Evolutionary conservation across 1,284 basidiomycete genomes (phyloP).

Genomic region (Mycena sp.): DNA sequence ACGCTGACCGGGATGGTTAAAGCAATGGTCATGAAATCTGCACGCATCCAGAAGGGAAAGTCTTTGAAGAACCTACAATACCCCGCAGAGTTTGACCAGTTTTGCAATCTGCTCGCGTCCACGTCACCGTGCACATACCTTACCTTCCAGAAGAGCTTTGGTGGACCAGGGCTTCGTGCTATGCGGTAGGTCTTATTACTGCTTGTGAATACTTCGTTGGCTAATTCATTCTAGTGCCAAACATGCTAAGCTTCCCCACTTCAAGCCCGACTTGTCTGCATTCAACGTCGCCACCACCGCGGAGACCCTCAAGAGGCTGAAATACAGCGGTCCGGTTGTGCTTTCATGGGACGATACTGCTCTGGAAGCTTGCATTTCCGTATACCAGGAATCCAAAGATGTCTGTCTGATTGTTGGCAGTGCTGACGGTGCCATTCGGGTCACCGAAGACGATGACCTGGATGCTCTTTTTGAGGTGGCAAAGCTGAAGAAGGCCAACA

Average conservation of each 20-base stretch:
- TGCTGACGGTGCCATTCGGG: neutral
- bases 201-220: neutral
- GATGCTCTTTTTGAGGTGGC: slow-evolving; percentile 4
- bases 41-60: slow-evolving; percentile 25
- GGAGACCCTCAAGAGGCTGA: slow-evolving; percentile 10
- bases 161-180: slow-evolving; percentile 13
- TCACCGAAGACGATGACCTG: slow-evolving; percentile 4
- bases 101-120: slow-evolving; percentile 22
- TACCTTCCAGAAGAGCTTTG: slow-evolving; percentile 27
- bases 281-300: slow-evolving; percentile 16
- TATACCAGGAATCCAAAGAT: no score
- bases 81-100: no score
- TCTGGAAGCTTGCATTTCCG: slow-evolving; percentile 29
- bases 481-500: slow-evolving; percentile 1
- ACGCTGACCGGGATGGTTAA: slow-evolving; percentile 33
- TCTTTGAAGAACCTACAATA: slow-evolving; percentile 31
- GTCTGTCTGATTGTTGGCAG: neutral
- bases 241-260: slow-evolving; percentile 25
- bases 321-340: slow-evolving; percentile 27
- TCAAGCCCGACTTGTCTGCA: slow-evolving; percentile 25
- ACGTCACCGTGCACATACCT: slow-evolving; percentile 21
- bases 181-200: neutral
- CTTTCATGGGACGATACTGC: slow-evolving; percentile 36
- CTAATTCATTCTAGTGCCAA: neutral
- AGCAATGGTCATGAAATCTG: slow-evolving; percentile 30